Percentiles rank a stretch among this genome's conserved stretches.
These are phyloP conservation scores for Penicillium sp. DNA, from an alignment of 2,329 filamentous ascomycete genomes.

Conservation along the genomic window DNA sequence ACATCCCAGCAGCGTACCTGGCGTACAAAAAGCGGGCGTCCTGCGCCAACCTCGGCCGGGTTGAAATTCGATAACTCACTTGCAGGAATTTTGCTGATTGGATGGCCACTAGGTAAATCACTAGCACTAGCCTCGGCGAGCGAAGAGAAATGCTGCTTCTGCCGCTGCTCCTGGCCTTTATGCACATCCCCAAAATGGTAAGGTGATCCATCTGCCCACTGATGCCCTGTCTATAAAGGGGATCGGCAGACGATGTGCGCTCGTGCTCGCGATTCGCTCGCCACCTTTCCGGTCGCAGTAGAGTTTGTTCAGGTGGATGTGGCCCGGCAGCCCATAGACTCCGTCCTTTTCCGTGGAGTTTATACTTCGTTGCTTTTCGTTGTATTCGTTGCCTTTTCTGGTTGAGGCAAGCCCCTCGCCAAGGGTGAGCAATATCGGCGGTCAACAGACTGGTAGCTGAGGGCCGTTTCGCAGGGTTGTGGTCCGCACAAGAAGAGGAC, in stretches of 20 bases:
- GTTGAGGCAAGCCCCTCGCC: background rate
- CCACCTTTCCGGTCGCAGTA: constrained; percentile 16
- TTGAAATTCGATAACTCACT: constrained; percentile 32
- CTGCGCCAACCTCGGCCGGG: constrained; percentile 34
- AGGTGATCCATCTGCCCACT: constrained; percentile 25
- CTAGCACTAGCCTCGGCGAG: constrained; percentile 25
- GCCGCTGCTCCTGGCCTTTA: constrained; percentile 19
- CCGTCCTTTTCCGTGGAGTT: constrained; percentile 5
- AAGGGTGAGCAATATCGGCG: background rate
- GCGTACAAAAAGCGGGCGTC: constrained; percentile 26
- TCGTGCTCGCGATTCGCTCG: constrained; percentile 19
- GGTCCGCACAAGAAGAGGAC: constrained; percentile 25
- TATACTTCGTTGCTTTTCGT: constrained; percentile 8
- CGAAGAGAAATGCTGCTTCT: constrained; percentile 7
- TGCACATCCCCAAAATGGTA: constrained; percentile 33
- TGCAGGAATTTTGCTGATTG: constrained; percentile 39
- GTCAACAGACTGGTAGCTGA: constrained; percentile 11
- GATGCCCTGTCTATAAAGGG: constrained; percentile 20
- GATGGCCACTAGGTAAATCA: constrained; percentile 26
- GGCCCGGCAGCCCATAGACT: constrained; percentile 19
- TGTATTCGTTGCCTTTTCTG: constrained; percentile 4
- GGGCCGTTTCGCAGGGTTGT: constrained; percentile 4
- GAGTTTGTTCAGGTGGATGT: constrained; percentile 16
- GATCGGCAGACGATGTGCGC: constrained; percentile 34
- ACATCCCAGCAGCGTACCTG: constrained; percentile 28